Base-by-base conservation (phyloP, 2,329 filamentous ascomycete genomes). In the Colletotrichum sp. region DNA sequence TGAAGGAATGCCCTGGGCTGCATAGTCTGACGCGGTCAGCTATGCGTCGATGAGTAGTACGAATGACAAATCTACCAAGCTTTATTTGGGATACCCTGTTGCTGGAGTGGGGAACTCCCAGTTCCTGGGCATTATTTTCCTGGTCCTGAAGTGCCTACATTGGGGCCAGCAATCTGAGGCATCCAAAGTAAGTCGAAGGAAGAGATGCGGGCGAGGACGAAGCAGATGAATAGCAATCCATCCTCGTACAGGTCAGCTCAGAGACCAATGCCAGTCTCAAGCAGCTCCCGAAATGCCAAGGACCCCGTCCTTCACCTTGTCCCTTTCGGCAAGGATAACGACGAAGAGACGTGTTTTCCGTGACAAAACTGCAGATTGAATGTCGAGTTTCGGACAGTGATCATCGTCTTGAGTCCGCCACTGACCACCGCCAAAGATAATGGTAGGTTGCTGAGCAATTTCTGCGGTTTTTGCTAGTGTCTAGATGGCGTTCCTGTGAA, bases 291-390 rank as follows among this genome's bases (percentile, higher is more conserved):
- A 34, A 34, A 34, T 34, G 32, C 0, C 86, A 1, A 98, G 88
- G 2, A 96, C 90, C 80, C 95, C 95, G 82, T 98, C 96, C 1
- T 89, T 88, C 0, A 88, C 84, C 2, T 82, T 81, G 39, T 89
- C 89, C 8, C 93, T 93, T 77, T 93, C 89, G 26, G 93, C 87
- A 1, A 98, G 83, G 64, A 98, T 96, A 62, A 89, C 85, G 60
- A 92, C 85, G n/a, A 98, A 85, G 8, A 96, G 86, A 15, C 87
- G 80, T 8, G 93, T 90, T 81, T 97, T 96, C 81, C 92, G 89
- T 1, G 95, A 98, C 15, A 92, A 83, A 0, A 82, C 79, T 3
- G 90, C 81, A 5, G 89, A 85, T 15, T 88, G 83, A 6, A 88
- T 80, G 83, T 86, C 85, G 78, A 44, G 21, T 28, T 60, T n/a